Conservation (phyloP, 106 monocot species). For the Dendrobium chrysotoxum region DNA sequence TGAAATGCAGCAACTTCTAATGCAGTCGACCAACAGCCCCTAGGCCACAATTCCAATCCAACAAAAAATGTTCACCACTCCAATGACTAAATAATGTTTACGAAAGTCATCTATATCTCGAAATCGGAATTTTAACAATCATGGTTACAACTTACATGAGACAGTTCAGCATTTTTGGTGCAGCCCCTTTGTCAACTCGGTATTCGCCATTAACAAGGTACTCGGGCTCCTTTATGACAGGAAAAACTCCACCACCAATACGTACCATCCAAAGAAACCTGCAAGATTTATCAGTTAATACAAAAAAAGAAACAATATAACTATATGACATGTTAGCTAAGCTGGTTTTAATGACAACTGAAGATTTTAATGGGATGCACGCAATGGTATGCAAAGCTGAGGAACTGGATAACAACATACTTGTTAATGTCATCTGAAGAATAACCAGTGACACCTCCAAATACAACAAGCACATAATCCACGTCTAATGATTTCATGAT, state of each 20-base stretch:
- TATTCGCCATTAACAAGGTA: conserved; percentile 86
- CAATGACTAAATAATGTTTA: background rate
- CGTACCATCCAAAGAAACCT: conserved; percentile 90
- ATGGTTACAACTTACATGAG: conserved; percentile 48
- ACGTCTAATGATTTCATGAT: conserved; percentile 75
- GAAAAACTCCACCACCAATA: conserved; percentile 80
- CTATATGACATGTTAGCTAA: background rate
- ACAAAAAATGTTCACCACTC: background rate
- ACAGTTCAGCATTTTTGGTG: conserved; percentile 82
- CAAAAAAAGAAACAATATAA: background rate
- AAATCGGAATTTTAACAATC: conserved; percentile 9
- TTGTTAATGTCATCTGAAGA: conserved; percentile 88
- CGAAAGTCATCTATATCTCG: background rate
- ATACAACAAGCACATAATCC: conserved; percentile 79
- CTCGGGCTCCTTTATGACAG: conserved; percentile 81
- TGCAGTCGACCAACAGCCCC: too few relatives aligned
- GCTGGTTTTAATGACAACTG: background rate
- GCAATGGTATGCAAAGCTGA: background rate
- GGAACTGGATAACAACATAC: conserved; percentile 19
- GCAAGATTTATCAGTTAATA: conserved; percentile 6
- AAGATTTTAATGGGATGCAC: background rate
- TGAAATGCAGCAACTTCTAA: too few relatives aligned
- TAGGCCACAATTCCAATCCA: background rate
- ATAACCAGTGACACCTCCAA: conserved; percentile 76
- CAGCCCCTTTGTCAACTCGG: conserved; percentile 76